Base-by-base conservation (phyloP, 495 filamentous ascomycete species). In the Opeltia flavorubescens region DNA sequence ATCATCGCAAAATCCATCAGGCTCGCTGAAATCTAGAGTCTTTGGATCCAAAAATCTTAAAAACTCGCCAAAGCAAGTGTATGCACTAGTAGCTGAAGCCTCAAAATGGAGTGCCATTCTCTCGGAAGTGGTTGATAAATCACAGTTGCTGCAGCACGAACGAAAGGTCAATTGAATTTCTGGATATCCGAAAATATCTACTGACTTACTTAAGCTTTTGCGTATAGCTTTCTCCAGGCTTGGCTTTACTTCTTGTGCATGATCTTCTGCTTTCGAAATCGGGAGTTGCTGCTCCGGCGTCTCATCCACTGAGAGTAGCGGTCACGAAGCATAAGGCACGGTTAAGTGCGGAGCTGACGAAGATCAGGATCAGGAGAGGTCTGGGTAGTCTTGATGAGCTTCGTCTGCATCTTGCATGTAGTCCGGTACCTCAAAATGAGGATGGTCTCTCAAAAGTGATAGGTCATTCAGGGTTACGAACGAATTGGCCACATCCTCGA, bases 21-120 rank as follows among this genome's bases (percentile, higher is more conserved):
- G 83, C 27, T 89, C 79, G n/a, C 73, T 94, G 57, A 91, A 88
- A 59, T 82, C 85, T 1, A 69, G 83, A 25, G 72, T 94, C 44
- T 95, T 86, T 63, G 68, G 72, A 46, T 75, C 75, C 44, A 80
- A 80, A 47, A 66, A 69, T 18, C 62, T 84, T 15, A 89, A 87
- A 50, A 86, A 84, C 1, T 72, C 76, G 0, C 85, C 82, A 0
- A 81, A 83, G 17, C 83, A 91, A 52, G 63, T 96, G 38, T 95
- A 89, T 56, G 91, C 91, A 2, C 64, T 98, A 5, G 77, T 82
- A 30, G 75, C 77, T 26, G 88, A 95, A 59, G 78, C 86, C 1
- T 75, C 83, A 36, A 95, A 94, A 81, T 94, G 93, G 86, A 86
- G 86, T 50, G 59, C 71, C 18, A 69, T 95, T 2, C 65, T 98